Conservation (phyloP, 371 early-diverging fungal genomes). For the Rhizopus delemar region DNA sequence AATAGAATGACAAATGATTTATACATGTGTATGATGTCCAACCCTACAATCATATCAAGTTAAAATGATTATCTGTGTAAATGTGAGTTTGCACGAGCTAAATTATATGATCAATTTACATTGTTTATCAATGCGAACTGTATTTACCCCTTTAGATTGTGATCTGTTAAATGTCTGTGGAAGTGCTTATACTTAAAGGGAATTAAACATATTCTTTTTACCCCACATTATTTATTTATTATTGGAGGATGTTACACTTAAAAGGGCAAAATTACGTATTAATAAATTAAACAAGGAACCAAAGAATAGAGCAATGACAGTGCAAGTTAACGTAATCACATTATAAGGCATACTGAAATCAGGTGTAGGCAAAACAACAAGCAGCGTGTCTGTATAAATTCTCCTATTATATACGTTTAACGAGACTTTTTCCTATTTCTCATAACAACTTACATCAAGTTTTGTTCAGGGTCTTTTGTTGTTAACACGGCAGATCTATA, state of each 20-base stretch:
- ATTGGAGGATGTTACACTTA: slow-evolving; percentile 14
- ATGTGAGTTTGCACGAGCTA: no score
- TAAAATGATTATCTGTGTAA: no score
- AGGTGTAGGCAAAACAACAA: slow-evolving; percentile 89
- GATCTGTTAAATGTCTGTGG: no score
- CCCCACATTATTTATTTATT: not conserved
- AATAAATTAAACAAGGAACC: slow-evolving; percentile 88
- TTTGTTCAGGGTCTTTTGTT: slow-evolving; percentile 23
- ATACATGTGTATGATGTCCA: no score
- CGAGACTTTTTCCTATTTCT: slow-evolving; percentile 1
- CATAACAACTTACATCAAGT: slow-evolving; percentile 10
- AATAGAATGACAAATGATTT: no score
- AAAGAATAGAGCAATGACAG: slow-evolving; percentile 92
- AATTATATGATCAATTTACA: no score
- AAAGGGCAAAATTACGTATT: slow-evolving; percentile 62
- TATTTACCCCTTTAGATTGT: no score
- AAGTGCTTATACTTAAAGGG: no score
- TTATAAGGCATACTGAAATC: slow-evolving; percentile 99
- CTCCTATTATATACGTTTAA: slow-evolving; percentile 30
- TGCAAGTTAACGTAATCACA: slow-evolving; percentile 95
- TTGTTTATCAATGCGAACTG: no score
- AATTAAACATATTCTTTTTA: not conserved
- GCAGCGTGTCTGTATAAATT: slow-evolving; percentile 80
- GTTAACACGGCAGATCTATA: slow-evolving; percentile 46
- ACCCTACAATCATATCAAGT: no score